Conservation (phyloP, 192 early-diverging fungal genomes). For the Chytriomyces sp. region DNA sequence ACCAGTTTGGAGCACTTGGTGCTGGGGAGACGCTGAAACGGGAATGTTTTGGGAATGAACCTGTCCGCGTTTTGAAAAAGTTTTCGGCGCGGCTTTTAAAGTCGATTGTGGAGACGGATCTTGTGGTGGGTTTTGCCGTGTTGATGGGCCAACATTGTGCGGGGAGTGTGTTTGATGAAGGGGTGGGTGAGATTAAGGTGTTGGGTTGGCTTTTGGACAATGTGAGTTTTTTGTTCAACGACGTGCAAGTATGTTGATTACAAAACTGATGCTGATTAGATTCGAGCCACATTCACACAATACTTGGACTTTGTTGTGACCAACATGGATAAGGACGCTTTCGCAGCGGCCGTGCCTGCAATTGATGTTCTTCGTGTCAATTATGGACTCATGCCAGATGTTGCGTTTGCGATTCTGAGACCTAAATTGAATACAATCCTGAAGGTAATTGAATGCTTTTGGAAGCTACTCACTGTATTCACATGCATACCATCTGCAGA, state of each 20-base stretch:
- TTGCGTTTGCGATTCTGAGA: constrained; percentile 69
- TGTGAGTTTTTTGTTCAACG: constrained; percentile 24
- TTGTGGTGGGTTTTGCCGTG: constrained; percentile 61
- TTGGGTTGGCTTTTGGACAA: constrained; percentile 66
- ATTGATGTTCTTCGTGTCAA: constrained; percentile 51
- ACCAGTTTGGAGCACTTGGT: constrained; percentile 67
- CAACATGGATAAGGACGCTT: constrained; percentile 56
- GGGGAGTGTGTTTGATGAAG: constrained; percentile 48
- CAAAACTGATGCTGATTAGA: constrained; percentile 3
- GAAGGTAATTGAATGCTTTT: constrained; percentile 36
- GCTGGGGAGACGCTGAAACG: constrained; percentile 66
- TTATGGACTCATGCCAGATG: constrained; percentile 66
- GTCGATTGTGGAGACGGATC: constrained; percentile 58
- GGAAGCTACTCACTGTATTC: too few relatives aligned
- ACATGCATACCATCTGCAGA: too few relatives aligned
- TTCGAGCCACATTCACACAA: constrained; percentile 66
- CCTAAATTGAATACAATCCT: constrained; percentile 57
- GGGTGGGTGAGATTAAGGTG: constrained; percentile 57
- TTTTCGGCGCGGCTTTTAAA: constrained; percentile 60
- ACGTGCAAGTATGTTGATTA: constrained; percentile 6
- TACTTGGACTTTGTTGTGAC: constrained; percentile 67
- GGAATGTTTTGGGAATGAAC: constrained; percentile 60
- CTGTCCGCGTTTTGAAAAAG: constrained; percentile 54
- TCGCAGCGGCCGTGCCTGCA: constrained; percentile 52
- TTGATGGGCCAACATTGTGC: constrained; percentile 67